phyloP scores from a whole-genome alignment of 805 yeast species.

The Lachancea dasiensis region DNA sequence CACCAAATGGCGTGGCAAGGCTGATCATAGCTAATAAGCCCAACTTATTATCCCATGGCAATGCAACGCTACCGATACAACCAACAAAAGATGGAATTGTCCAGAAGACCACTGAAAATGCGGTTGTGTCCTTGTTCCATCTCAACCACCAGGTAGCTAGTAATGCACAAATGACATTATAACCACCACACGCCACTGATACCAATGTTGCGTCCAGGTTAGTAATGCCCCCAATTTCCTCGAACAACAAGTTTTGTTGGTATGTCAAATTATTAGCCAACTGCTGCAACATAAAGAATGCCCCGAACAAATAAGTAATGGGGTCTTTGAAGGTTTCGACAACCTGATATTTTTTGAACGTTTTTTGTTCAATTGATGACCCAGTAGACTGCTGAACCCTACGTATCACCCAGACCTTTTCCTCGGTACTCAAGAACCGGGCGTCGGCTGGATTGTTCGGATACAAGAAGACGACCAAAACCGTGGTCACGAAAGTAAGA shows the following conservation, averaged over 20 bases:
- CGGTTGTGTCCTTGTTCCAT: slow-evolving; percentile 34
- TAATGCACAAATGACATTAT: slow-evolving; percentile 37
- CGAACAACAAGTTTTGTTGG: slow-evolving; percentile 46
- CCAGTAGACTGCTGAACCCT: slow-evolving; percentile 37
- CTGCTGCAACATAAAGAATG: slow-evolving; percentile 40
- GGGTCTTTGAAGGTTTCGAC: slow-evolving; percentile 47
- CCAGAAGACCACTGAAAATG: slow-evolving; percentile 36
- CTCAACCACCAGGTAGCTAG: slow-evolving; percentile 34
- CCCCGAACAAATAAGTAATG: slow-evolving; percentile 39
- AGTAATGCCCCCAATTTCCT: slow-evolving; percentile 39
- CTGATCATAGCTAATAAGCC: slow-evolving; percentile 44
- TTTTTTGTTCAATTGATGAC: slow-evolving; percentile 41
- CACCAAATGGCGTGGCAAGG: slow-evolving; percentile 43
- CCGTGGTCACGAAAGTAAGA: slow-evolving; percentile 39
- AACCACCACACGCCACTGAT: slow-evolving; percentile 49
- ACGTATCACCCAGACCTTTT: slow-evolving; percentile 46
- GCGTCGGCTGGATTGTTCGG: slow-evolving; percentile 55
- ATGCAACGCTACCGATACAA: slow-evolving; percentile 39
- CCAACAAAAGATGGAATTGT: slow-evolving; percentile 41
- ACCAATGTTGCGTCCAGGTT: slow-evolving; percentile 46
- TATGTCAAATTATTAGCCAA: slow-evolving; percentile 49
- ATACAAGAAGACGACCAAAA: slow-evolving; percentile 36
- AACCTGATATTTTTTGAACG: slow-evolving; percentile 43
- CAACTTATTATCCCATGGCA: slow-evolving; percentile 40
- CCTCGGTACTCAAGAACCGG: slow-evolving; percentile 41